phyloP scores from a whole-genome alignment of 1,284 basidiomycete species.

The Amylostereum areolatum region DNA sequence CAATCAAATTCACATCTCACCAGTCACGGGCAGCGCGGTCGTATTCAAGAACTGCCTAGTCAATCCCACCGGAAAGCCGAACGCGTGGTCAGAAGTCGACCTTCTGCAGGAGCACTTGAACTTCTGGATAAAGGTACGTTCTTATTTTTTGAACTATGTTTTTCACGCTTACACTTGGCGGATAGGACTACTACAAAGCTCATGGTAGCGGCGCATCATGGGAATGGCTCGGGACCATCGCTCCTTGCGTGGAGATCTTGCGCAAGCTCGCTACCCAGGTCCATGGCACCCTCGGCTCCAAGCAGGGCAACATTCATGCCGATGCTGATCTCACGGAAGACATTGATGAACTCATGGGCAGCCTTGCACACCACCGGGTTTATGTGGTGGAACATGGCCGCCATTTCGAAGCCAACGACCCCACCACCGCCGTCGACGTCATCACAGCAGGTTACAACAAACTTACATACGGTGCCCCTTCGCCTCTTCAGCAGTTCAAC shows the following conservation, averaged over 20 bases:
- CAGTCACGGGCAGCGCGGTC: slow-evolving; percentile 15
- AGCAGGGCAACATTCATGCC: slow-evolving; percentile 24
- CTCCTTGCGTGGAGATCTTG: slow-evolving; percentile 26
- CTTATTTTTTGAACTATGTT: not conserved
- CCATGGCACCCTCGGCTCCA: slow-evolving; percentile 22
- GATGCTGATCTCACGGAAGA: slow-evolving; percentile 22
- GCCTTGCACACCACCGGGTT: not conserved
- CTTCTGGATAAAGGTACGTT: slow-evolving; percentile 28
- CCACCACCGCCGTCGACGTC: too few species aligned
- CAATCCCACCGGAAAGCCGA: slow-evolving; percentile 26
- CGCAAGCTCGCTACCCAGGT: slow-evolving; percentile 18
- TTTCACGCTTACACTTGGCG: not conserved
- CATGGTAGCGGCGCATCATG: slow-evolving; percentile 29
- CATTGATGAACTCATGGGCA: slow-evolving; percentile 11
- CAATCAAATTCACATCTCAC: not conserved
- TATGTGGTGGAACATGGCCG: not conserved
- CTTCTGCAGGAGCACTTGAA: slow-evolving; percentile 37
- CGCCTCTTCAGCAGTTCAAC: too few species aligned
- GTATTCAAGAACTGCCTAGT: slow-evolving; percentile 34
- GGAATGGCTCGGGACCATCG: slow-evolving; percentile 33
- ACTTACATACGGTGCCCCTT: too few species aligned
- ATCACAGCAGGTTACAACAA: too few species aligned
- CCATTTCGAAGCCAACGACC: not conserved
- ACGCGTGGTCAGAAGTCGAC: slow-evolving; percentile 28
- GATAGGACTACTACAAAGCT: slow-evolving; percentile 23